phyloP scores from a whole-genome alignment of 192 early-diverging fungal species.

The Diversispora epigaea region DNA sequence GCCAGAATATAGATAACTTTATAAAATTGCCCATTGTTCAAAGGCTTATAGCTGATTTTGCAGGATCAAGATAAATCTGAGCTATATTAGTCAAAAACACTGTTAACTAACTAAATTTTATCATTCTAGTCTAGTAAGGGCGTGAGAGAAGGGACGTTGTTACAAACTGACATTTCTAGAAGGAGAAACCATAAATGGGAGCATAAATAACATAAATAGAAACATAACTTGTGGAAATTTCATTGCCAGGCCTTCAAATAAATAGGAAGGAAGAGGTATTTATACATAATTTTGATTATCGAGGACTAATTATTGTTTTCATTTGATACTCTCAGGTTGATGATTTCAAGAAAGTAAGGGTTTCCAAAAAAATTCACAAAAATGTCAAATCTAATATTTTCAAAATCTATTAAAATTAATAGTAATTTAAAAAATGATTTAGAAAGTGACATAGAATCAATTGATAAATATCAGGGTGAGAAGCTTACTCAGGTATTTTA shows the following conservation, averaged over 20 bases:
- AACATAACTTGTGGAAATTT: neutral
- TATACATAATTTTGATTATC: too few species aligned
- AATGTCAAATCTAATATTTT: too few species aligned
- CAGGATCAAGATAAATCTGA: conserved; percentile 1
- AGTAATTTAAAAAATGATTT: too few species aligned
- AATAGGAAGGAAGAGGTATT: neutral
- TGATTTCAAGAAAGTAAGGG: too few species aligned
- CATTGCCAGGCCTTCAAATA: neutral
- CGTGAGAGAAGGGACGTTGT: neutral
- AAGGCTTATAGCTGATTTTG: conserved; percentile 16
- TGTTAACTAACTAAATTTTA: neutral
- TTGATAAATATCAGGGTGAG: too few species aligned
- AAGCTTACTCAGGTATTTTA: too few species aligned
- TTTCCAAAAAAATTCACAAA: too few species aligned
- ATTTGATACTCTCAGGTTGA: too few species aligned
- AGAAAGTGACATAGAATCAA: too few species aligned
- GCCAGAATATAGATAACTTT: neutral
- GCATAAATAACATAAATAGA: neutral
- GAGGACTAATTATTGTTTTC: too few species aligned
- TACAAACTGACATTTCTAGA: conserved; percentile 5
- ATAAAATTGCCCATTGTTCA: neutral
- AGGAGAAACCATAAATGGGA: neutral
- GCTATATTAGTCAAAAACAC: neutral
- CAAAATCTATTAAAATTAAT: too few species aligned
- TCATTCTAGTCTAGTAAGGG: neutral